These are phyloP conservation scores for Calonectria pteridis DNA, from an alignment of 2,329 filamentous ascomycete genomes.

Conservation along the genomic window DNA sequence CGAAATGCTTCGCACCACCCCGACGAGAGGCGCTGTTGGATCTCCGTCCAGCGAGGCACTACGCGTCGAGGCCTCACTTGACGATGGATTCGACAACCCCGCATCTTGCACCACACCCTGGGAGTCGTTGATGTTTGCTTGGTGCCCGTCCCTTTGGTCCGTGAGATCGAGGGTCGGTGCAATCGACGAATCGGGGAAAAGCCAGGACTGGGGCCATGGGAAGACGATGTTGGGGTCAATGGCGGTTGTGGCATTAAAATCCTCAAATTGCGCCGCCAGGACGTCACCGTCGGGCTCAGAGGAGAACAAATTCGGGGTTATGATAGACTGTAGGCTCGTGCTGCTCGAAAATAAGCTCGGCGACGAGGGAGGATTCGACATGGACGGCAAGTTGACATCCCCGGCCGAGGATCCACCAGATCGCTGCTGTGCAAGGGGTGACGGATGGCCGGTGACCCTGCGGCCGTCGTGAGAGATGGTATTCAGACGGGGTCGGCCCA, in stretches of 20 bases:
- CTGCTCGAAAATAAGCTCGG: background rate
- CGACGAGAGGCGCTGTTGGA: background rate
- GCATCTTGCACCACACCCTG: background rate
- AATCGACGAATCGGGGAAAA: background rate
- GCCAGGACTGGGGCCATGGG: background rate
- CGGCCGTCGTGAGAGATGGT: background rate
- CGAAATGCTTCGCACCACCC: constrained; percentile 3
- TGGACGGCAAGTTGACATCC: background rate
- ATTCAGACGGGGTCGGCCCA: background rate
- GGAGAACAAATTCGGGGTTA: background rate
- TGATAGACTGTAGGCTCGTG: background rate
- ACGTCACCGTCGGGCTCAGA: background rate
- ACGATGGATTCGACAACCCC: background rate
- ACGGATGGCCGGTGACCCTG: background rate
- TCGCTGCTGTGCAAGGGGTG: background rate
- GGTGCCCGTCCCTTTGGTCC: background rate
- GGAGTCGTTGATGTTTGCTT: background rate
- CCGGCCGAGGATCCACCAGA: background rate
- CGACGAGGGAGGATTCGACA: background rate
- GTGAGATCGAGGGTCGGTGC: background rate
- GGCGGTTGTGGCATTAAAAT: background rate
- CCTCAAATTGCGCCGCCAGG: background rate
- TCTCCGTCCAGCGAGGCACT: background rate
- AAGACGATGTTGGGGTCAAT: background rate
- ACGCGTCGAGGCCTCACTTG: constrained; percentile 1